Evolutionary conservation across 2,329 filamentous ascomycete genomes (phyloP).

Genomic region (Chalaropsis thielavioides): DNA sequence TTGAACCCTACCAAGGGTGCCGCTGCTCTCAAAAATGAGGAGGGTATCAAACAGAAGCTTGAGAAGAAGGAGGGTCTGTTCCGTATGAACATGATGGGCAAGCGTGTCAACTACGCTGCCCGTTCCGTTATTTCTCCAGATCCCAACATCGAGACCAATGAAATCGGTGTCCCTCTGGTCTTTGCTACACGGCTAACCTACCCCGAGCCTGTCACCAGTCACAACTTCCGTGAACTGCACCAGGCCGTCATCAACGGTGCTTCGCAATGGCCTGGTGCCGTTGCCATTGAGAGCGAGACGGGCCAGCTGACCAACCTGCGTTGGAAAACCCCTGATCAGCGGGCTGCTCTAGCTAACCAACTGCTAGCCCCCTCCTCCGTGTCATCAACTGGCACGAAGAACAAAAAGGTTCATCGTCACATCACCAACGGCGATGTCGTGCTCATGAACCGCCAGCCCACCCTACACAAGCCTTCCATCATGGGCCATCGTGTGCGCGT

Average conservation of each 20-base stretch:
- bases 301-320: constrained; percentile 80
- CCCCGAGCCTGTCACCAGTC: constrained; percentile 90
- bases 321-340: constrained; percentile 76
- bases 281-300: constrained; percentile 89
- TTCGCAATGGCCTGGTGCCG: constrained; percentile 85
- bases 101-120: constrained; percentile 96
- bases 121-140: constrained; percentile 96
- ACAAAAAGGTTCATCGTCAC: constrained; percentile 95
- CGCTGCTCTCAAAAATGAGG: constrained; percentile 64
- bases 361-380: constrained; percentile 71
- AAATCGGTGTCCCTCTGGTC: constrained; percentile 95
- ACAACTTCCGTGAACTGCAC: constrained; percentile 92
- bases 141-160: constrained; percentile 96
- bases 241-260: constrained; percentile 91
- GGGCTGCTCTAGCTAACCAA: constrained; percentile 80
- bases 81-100: constrained; percentile 99
- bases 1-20: constrained; percentile 69
- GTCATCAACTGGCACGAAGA: constrained; percentile 58
- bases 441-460: constrained; percentile 96
- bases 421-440: constrained; percentile 94
- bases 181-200: constrained; percentile 95
- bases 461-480: constrained; percentile 95
- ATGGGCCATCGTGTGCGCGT: constrained; percentile 95
- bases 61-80: constrained; percentile 99
- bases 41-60: constrained; percentile 92